Evolutionary conservation across 2,329 filamentous ascomycete genomes (phyloP).

Genomic region (Trichoderma atroviride): DNA sequence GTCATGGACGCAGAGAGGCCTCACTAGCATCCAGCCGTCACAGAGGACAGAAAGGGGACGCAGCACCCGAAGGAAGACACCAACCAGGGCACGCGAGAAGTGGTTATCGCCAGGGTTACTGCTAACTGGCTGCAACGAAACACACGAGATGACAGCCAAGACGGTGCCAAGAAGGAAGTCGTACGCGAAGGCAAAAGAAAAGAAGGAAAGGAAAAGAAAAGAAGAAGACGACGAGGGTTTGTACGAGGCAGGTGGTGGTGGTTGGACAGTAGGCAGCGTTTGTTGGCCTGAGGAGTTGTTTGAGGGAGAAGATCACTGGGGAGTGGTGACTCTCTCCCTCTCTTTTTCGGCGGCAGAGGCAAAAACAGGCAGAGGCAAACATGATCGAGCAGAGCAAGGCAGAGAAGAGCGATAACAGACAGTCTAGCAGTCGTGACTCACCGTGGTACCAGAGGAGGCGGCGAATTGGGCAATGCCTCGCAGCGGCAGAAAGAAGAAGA

Average conservation of each 20-base stretch:
- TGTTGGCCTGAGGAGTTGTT: slow-evolving; percentile 5
- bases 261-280: slow-evolving; percentile 16
- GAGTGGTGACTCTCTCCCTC: not conserved
- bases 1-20: slow-evolving; percentile 10
- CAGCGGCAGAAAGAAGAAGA: slow-evolving; percentile 1
- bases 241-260: slow-evolving; percentile 22
- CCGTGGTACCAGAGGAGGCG: slow-evolving; percentile 5
- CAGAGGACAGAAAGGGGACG: slow-evolving; percentile 20
- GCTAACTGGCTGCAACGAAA: slow-evolving; percentile 26
- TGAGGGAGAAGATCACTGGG: slow-evolving; percentile 5
- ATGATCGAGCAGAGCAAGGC: slow-evolving; percentile 12
- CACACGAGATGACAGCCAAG: slow-evolving; percentile 21
- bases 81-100: slow-evolving; percentile 17
- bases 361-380: slow-evolving; percentile 3
- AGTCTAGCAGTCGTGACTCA: slow-evolving; percentile 24
- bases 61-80: slow-evolving; percentile 18
- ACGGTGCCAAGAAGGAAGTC: slow-evolving; percentile 22
- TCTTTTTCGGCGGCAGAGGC: not conserved
- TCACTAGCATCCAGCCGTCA: slow-evolving; percentile 12
- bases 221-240: not conserved
- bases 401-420: not conserved
- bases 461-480: not conserved
- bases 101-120: slow-evolving; percentile 17
- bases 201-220: too few species aligned
- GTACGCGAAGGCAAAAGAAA: slow-evolving; percentile 17